Evolutionary conservation across 768 basidiomycete species (phyloP).

Genomic region (Boletus pseudopeckii): DNA sequence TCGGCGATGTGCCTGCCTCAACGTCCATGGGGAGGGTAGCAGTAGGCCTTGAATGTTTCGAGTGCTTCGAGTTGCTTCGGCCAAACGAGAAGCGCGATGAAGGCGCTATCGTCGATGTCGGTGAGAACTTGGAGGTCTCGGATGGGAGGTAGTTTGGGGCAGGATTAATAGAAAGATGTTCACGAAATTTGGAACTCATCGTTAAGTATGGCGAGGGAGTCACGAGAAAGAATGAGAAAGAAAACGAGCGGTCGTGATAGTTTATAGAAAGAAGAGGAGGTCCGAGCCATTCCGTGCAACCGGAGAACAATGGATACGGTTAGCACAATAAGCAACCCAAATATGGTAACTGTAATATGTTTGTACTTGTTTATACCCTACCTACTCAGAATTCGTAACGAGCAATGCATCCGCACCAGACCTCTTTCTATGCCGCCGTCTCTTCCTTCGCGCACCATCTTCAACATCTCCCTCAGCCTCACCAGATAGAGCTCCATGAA

Average conservation of each 20-base stretch:
- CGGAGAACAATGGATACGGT: constrained; percentile 18
- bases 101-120: constrained; percentile 36
- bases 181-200: constrained; percentile 32
- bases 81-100: constrained; percentile 30
- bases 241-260: constrained; percentile 11
- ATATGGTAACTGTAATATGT: constrained; percentile 11
- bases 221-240: background rate
- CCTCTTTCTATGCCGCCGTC: constrained; percentile 39
- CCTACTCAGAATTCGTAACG: no score
- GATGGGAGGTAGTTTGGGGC: constrained; percentile 15
- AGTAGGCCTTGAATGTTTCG: background rate
- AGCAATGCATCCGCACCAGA: background rate
- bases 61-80: constrained; percentile 10
- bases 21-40: constrained; percentile 18
- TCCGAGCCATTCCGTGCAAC: background rate
- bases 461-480: constrained; percentile 9
- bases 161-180: constrained; percentile 26
- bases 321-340: constrained; percentile 17
- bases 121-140: constrained; percentile 42
- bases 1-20: constrained; percentile 20
- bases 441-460: constrained; percentile 29
- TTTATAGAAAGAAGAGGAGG: constrained; percentile 2
- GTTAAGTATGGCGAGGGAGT: background rate
- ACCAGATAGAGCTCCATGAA: constrained; percentile 6
- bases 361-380: no score